Evolutionary conservation across 2,329 filamentous ascomycete genomes (phyloP), one percentile per base, ranked within the genome.

Genomic region (Microdochium paspali): DNA sequence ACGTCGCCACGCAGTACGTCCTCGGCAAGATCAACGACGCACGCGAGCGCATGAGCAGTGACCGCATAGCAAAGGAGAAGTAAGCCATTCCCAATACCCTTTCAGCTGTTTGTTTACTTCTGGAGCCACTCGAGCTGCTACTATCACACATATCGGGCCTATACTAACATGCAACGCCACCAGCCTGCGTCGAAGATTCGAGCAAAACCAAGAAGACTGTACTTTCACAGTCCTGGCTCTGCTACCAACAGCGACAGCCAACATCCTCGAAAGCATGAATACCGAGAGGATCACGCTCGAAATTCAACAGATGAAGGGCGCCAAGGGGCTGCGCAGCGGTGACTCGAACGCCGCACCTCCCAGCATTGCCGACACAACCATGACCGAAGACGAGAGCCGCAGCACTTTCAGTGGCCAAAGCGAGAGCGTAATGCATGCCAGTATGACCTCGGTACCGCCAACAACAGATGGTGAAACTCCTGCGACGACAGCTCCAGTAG

Each of bases 181-280:
- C 58, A 97, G 91, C 67, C 79, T 98, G 51, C 90, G 90, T 46
- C 86, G 93, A 50, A 87, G 93, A 61, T 98, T 98, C 69, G 89
- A 97, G 66, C 93, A 98, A 68, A 98, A 98, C 66, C 93, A 98
- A 65, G 91, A 95, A 64, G 93, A 98, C 68, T 98, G 93, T 69
- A 96, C 91, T 44, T 96, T 94, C 64, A 98, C 93, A 31, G 90
- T 97, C 42, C 82, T 97, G n/a, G 93, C 91, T 25, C 81, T 98
- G 47, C 77, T 98, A 10, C 93, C 93, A 4, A 95, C 91, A 28
- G 87, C 90, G 6, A 90, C 90, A 23, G 82, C 93, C 55, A 91
- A 94, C 62, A 85, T 98, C 58, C 74, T 96, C 59, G 83, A 88
- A 56, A 83, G 85, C 26, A 80, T 97, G 57, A 88, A 94, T 46